Base-by-base conservation (phyloP, 768 basidiomycete genomes). In the Exidia glandulosa region DNA sequence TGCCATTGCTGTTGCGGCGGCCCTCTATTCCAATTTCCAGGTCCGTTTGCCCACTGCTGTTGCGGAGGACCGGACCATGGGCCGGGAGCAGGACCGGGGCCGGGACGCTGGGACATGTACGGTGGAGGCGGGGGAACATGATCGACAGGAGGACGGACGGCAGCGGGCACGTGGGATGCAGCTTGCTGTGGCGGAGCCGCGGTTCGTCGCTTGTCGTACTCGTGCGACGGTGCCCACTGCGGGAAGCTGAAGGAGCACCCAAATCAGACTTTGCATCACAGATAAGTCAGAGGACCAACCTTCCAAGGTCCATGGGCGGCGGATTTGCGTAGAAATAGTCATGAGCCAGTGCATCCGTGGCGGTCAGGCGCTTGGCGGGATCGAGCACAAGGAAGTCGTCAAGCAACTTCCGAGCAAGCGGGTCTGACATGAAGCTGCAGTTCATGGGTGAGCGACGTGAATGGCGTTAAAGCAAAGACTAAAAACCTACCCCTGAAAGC, bases 311-410 rank as follows among this genome's bases (percentile, higher is more conserved):
- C 3, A 68, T 69, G 1, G 94, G 90, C 36, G 92, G 66, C 0
- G 95, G 94, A 63, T 90, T 85, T 0, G 85, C 86, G 90, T 91
- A 96, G 71, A 98, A 96, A 75, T 93, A 98, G 23, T 89, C 85
- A 68, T 97, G 93, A 65, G 94, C 87, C 57, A 97, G 79, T 0
- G 94, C 94, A 60, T 91, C 80, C 2, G 81, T 72, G 9, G 95
- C 95, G 1, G 94, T 93, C 41, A 93, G 80, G 23, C 95, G 81
- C 60, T 88, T 81, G 62, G 79, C 77, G 2, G 95, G 95, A 69
- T 97, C 89, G 65, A 92, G 86, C 0, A 78, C 83, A 30, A 97
- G 75, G 34, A 97, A 74, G 66, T 84, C 85, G 65, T 94, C 92
- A 63, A 96, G 67, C 29, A 97, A 75, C 69, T 95, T 91, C 34